These are phyloP conservation scores for Sarcodon aspratus DNA, from an alignment of 768 basidiomycete species.

Conservation along the genomic window DNA sequence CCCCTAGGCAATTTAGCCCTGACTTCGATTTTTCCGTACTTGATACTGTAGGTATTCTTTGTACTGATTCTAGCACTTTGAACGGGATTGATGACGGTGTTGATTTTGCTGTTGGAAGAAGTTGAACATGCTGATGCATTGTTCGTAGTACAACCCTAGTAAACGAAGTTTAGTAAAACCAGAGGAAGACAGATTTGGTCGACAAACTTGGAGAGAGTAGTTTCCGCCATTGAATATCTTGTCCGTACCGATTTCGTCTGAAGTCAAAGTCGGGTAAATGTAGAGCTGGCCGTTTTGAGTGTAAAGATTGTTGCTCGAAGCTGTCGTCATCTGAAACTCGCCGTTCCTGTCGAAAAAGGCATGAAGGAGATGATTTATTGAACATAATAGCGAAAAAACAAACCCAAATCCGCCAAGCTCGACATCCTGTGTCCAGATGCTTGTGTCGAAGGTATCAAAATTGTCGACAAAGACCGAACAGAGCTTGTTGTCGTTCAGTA, in stretches of 20 bases:
- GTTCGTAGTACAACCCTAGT: neutral
- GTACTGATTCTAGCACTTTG: conserved; percentile 45
- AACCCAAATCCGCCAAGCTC: conserved; percentile 43
- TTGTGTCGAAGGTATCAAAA: conserved; percentile 33
- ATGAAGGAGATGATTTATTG: neutral
- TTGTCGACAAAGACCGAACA: conserved; percentile 39
- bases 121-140: conserved; percentile 30
- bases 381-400: conserved; percentile 5
- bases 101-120: conserved; percentile 21
- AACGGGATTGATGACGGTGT: conserved; percentile 37
- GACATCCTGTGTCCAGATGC: conserved; percentile 36
- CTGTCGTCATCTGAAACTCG: conserved; percentile 48
- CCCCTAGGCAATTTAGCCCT: conserved; percentile 10
- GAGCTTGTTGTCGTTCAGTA: conserved; percentile 23
- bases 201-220: conserved; percentile 17
- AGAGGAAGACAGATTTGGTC: neutral
- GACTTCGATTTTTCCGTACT: conserved; percentile 48
- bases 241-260: conserved; percentile 29
- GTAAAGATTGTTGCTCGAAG: conserved; percentile 26
- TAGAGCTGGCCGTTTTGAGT: conserved; percentile 39
- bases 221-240: conserved; percentile 28
- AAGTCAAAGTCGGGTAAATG: conserved; percentile 49
- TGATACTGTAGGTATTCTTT: conserved; percentile 32
- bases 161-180: neutral
- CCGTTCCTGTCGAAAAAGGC: conserved; percentile 19